Conservation (phyloP, 2,329 filamentous ascomycete species). For the Penicillium sp. region DNA sequence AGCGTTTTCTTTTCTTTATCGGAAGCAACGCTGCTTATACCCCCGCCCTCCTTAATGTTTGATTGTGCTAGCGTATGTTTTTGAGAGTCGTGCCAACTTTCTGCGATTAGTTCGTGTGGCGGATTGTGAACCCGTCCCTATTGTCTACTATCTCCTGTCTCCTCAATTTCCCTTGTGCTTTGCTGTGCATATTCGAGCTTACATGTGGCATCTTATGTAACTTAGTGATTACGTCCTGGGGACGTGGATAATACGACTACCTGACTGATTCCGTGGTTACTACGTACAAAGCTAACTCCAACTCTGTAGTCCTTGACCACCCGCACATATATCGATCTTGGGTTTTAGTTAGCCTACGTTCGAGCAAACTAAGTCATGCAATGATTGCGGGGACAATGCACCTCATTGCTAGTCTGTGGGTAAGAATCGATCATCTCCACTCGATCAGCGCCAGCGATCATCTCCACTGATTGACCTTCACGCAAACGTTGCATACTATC, state of each 20-base stretch:
- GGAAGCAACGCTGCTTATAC: conserved; percentile 31
- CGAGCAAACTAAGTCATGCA: too few species aligned
- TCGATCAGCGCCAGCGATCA: too few species aligned
- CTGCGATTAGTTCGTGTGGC: conserved; percentile 11
- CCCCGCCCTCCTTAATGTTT: conserved; percentile 31
- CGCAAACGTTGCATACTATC: too few species aligned
- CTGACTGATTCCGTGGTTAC: background rate
- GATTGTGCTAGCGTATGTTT: conserved; percentile 17
- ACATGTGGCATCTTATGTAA: conserved; percentile 14
- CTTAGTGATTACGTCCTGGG: conserved; percentile 17
- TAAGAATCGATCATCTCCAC: too few species aligned
- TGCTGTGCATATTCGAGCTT: conserved; percentile 14
- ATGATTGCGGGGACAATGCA: too few species aligned
- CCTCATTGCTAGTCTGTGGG: too few species aligned
- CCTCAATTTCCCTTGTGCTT: conserved; percentile 3
- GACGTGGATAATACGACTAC: conserved; percentile 18
- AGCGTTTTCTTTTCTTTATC: conserved; percentile 22
- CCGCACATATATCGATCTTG: too few species aligned
- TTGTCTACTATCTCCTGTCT: conserved; percentile 9
- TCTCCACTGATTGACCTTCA: too few species aligned
- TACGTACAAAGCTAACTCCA: background rate
- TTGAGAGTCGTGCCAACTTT: conserved; percentile 12
- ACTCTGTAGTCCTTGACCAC: too few species aligned
- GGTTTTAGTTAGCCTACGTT: too few species aligned
- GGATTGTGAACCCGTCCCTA: conserved; percentile 5